These are phyloP conservation scores for Macrotyloma uniflorum DNA, from an alignment of 306 rosid species.

Conservation along the genomic window DNA sequence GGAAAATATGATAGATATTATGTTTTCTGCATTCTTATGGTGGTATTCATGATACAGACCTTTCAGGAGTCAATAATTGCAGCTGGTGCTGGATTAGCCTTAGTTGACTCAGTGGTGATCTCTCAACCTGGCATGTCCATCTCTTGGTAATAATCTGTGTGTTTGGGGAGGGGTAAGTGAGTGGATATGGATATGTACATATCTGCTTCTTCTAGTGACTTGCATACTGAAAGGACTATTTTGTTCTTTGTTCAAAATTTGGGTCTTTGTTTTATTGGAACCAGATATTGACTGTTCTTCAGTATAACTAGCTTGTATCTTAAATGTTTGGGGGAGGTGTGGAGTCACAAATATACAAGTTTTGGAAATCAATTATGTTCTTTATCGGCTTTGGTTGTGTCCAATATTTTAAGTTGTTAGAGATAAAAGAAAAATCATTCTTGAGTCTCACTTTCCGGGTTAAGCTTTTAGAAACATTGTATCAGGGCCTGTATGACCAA, in stretches of 20 bases:
- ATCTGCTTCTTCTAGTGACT: constrained; percentile 35
- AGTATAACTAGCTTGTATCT: background rate
- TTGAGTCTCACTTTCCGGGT: background rate
- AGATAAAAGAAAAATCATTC: background rate
- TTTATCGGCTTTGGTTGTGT: constrained; percentile 11
- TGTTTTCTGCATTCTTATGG: constrained; percentile 38
- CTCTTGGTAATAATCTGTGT: constrained; percentile 51
- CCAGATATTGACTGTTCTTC: constrained; percentile 6
- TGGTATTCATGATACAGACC: constrained; percentile 72
- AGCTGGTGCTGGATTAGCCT: constrained; percentile 87
- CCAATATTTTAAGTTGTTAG: constrained; percentile 3
- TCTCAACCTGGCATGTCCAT: constrained; percentile 61
- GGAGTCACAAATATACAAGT: constrained; percentile 1
- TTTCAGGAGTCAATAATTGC: constrained; percentile 80
- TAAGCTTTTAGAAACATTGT: constrained; percentile 26
- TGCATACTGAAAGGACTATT: background rate
- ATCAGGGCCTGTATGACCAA: constrained; percentile 8
- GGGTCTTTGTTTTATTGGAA: background rate
- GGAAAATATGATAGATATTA: constrained; percentile 13
- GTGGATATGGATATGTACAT: constrained; percentile 35
- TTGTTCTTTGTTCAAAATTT: constrained; percentile 26
- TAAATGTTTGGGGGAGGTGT: constrained; percentile 12
- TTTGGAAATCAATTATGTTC: constrained; percentile 20
- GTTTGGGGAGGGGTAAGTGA: constrained; percentile 49
- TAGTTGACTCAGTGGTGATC: constrained; percentile 94